phyloP scores from a whole-genome alignment of 2,329 filamentous ascomycete species.

The Venturia pyrina region DNA sequence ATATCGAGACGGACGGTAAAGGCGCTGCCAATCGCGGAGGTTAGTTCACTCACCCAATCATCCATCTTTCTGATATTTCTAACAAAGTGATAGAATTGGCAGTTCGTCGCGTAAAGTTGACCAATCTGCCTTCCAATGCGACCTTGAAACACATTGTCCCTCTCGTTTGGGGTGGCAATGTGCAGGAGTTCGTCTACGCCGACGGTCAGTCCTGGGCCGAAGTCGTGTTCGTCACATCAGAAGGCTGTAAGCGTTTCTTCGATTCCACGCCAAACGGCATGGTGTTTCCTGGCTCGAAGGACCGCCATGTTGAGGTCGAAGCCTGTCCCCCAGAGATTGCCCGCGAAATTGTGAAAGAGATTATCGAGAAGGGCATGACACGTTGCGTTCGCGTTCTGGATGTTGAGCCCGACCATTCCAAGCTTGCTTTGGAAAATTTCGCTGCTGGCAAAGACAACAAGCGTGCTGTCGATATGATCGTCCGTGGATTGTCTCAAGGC shows the following conservation, averaged over 20 bases:
- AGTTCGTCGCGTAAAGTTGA: conserved; percentile 14
- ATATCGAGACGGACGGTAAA: conserved; percentile 8
- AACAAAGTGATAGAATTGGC: background rate
- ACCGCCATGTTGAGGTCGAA: conserved; percentile 21
- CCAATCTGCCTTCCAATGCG: conserved; percentile 11
- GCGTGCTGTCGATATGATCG: conserved; percentile 36
- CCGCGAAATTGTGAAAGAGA: conserved; percentile 31
- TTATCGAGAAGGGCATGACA: conserved; percentile 29
- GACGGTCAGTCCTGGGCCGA: conserved; percentile 19
- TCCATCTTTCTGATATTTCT: background rate
- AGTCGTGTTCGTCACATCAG: conserved; percentile 25
- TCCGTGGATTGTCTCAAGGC: conserved; percentile 30
- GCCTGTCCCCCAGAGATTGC: conserved; percentile 17
- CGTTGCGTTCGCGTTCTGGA: conserved; percentile 37
- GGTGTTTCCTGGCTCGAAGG: conserved; percentile 12
- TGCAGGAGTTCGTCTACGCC: conserved; percentile 23
- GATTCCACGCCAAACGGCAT: conserved; percentile 27
- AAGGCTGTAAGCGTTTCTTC: conserved; percentile 25
- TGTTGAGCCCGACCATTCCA: conserved; percentile 30
- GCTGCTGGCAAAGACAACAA: conserved; percentile 26
- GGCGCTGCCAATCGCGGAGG: background rate
- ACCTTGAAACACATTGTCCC: conserved; percentile 9
- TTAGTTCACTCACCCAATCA: background rate
- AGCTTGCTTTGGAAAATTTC: conserved; percentile 27
- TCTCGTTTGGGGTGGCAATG: conserved; percentile 28